phyloP scores from a whole-genome alignment of 176 grass and related monocot genomes.

The Stipa capillata region DNA sequence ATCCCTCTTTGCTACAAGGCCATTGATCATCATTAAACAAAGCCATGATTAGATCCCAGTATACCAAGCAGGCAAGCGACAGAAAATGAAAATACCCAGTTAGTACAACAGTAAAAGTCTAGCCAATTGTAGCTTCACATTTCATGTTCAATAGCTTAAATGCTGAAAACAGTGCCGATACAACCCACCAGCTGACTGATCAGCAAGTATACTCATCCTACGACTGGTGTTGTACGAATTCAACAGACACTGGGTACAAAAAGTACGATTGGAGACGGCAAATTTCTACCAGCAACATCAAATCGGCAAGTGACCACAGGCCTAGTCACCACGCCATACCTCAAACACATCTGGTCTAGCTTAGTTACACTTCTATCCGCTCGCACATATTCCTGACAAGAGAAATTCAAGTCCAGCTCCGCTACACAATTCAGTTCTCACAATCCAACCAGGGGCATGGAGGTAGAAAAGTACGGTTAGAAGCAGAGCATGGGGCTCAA shows the following conservation, averaged over 20 bases:
- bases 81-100: background rate
- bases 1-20: constrained; percentile 14
- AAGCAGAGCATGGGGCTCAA: background rate
- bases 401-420: background rate
- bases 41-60: background rate
- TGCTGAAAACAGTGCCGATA: background rate
- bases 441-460: background rate
- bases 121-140: background rate
- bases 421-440: background rate
- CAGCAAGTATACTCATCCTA: background rate
- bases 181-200: background rate
- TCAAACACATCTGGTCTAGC: background rate
- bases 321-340: background rate
- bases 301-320: background rate
- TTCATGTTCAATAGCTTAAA: background rate
- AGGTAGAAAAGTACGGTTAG: no score
- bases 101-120: background rate
- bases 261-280: background rate
- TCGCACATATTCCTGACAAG: background rate
- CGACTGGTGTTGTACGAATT: background rate
- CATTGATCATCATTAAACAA: constrained; percentile 16
- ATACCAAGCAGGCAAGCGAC: background rate
- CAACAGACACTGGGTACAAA: background rate
- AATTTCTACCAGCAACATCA: background rate
- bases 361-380: background rate